Evolutionary conservation across 768 basidiomycete genomes (phyloP).

Genomic region (Trametopsis cervina): DNA sequence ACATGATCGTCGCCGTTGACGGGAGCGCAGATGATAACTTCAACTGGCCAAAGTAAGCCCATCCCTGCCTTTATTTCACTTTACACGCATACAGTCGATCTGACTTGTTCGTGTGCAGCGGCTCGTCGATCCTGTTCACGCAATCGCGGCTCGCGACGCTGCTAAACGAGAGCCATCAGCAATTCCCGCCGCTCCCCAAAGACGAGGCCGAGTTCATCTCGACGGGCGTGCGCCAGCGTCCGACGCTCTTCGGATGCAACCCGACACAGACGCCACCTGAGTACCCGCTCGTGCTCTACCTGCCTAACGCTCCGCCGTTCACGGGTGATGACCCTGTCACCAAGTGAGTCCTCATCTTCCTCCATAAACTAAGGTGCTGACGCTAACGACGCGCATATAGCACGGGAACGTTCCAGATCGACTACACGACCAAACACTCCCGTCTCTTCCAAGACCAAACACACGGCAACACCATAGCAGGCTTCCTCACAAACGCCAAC

Average conservation of each 20-base stretch:
- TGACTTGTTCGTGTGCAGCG: too few species aligned
- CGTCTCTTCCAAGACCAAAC: constrained; percentile 57
- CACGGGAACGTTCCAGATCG: constrained; percentile 50
- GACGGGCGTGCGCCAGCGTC: neutral
- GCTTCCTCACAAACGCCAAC: constrained; percentile 55
- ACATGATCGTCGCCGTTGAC: constrained; percentile 74
- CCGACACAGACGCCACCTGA: constrained; percentile 42
- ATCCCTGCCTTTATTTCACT: too few species aligned
- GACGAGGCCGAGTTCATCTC: neutral
- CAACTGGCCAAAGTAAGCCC: neutral
- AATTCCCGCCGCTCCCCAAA: neutral
- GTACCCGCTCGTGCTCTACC: constrained; percentile 64
- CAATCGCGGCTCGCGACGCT: neutral
- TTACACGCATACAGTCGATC: too few species aligned
- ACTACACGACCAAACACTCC: constrained; percentile 49
- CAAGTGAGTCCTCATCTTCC: constrained; percentile 37
- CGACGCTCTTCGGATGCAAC: neutral
- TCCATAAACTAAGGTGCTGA: neutral
- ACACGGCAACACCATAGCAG: constrained; percentile 44
- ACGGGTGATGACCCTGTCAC: constrained; percentile 53
- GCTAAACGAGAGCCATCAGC: neutral
- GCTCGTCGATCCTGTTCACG: neutral
- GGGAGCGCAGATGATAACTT: neutral
- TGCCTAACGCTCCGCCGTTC: constrained; percentile 72
- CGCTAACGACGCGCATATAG: constrained; percentile 27